These are phyloP conservation scores for Pholiota conissans DNA, from an alignment of 768 basidiomycete species.

Conservation along the genomic window DNA sequence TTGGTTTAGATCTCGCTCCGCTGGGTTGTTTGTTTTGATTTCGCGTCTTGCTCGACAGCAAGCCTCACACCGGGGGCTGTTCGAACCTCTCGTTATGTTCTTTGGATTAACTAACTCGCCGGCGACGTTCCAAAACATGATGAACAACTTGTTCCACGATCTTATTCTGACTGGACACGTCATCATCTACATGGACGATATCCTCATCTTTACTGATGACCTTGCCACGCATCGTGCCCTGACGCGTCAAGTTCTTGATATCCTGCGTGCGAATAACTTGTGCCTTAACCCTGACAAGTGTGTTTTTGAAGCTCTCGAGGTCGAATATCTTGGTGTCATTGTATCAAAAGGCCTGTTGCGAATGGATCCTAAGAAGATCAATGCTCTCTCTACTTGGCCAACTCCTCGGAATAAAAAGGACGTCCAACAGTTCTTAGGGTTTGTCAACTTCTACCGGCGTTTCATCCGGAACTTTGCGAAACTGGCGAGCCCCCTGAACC, in stretches of 20 bases:
- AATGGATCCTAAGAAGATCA: conserved; percentile 19
- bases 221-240: neutral
- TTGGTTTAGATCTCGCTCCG: too few relatives aligned
- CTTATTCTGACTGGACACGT: conserved; percentile 23
- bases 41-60: too few relatives aligned
- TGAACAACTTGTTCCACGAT: conserved; percentile 40
- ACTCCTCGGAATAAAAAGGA: conserved; percentile 22
- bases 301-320: too few relatives aligned
- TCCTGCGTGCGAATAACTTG: neutral
- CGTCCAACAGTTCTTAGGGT: conserved; percentile 24
- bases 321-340: conserved; percentile 21
- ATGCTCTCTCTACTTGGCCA: conserved; percentile 30
- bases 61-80: too few relatives aligned
- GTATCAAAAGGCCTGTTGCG: conserved; percentile 7
- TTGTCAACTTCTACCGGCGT: neutral
- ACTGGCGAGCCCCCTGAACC: conserved; percentile 23
- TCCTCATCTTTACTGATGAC: too few relatives aligned
- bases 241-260: neutral
- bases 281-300: neutral
- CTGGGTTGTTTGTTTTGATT: too few relatives aligned
- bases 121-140: too few relatives aligned
- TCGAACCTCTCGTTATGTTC: too few relatives aligned
- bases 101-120: too few relatives aligned
- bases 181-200: too few relatives aligned
- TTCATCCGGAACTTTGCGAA: conserved; percentile 30